Percentiles rank a stretch among this genome's conserved stretches.
phyloP scores from a whole-genome alignment of 768 basidiomycete species.

The Leccinum pellstonianum region DNA sequence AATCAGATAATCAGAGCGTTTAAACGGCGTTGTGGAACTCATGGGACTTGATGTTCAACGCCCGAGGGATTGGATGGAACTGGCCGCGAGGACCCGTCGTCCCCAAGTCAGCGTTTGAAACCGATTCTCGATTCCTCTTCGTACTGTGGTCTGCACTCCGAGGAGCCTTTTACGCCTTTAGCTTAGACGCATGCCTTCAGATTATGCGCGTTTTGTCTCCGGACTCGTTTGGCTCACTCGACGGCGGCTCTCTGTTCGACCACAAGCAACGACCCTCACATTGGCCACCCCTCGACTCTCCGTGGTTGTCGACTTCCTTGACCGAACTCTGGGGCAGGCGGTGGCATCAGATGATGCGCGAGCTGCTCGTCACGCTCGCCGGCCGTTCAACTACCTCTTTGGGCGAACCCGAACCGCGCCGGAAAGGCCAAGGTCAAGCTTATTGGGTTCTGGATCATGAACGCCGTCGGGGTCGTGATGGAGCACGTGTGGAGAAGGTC shows the following conservation, averaged over 20 bases:
- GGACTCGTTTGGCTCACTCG: slow-evolving; percentile 33
- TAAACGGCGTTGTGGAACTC: slow-evolving; percentile 24
- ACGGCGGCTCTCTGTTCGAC: slow-evolving; percentile 38
- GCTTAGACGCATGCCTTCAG: slow-evolving; percentile 18
- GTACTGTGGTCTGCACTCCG: slow-evolving; percentile 1
- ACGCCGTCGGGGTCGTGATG: slow-evolving; percentile 49
- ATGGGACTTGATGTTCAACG: slow-evolving; percentile 27
- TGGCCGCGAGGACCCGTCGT: slow-evolving; percentile 22
- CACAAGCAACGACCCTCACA: slow-evolving; percentile 44
- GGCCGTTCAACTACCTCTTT: slow-evolving; percentile 41
- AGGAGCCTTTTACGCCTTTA: slow-evolving; percentile 8
- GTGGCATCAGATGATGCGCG: slow-evolving; percentile 70
- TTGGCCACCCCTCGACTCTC: slow-evolving; percentile 61
- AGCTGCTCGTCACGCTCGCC: slow-evolving; percentile 48
- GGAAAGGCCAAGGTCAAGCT: slow-evolving; percentile 15
- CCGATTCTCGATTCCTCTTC: slow-evolving; percentile 18
- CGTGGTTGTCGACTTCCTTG: slow-evolving; percentile 57
- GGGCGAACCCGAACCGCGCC: slow-evolving; percentile 35
- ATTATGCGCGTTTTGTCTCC: slow-evolving; percentile 35
- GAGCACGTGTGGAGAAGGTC: slow-evolving; percentile 46
- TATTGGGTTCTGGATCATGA: slow-evolving; percentile 54
- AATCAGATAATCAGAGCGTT: background rate
- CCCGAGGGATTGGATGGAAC: slow-evolving; percentile 31
- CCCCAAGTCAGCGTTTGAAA: slow-evolving; percentile 9
- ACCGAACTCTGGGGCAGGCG: slow-evolving; percentile 58